Conservation (phyloP, 257 asterid species). For the Striga asiatica region DNA sequence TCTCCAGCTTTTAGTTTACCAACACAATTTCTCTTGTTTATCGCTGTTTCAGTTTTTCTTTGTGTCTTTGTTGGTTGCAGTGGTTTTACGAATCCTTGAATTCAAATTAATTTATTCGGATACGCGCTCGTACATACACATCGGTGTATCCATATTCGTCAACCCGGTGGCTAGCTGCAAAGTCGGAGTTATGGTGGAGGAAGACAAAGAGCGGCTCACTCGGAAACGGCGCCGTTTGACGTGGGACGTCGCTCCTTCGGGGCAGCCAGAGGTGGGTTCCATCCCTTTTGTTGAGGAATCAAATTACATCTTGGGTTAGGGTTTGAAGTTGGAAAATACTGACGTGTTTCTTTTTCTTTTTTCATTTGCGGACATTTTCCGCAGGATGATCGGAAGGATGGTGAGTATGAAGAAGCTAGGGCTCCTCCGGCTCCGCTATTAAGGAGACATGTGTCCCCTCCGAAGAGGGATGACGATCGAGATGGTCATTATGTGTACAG, state of each 20-base stretch:
- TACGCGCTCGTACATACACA: background rate
- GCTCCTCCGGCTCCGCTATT: constrained; percentile 22
- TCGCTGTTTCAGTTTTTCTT: no score
- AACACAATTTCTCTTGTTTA: background rate
- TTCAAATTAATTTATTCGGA: background rate
- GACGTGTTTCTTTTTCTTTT: background rate
- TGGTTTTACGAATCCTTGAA: background rate
- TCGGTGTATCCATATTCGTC: background rate
- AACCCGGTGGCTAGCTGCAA: constrained; percentile 7
- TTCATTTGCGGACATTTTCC: background rate
- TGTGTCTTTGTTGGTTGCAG: constrained; percentile 25
- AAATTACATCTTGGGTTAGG: constrained; percentile 19
- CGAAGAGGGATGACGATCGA: constrained; percentile 57
- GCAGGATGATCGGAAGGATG: constrained; percentile 30
- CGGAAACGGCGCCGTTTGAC: constrained; percentile 59
- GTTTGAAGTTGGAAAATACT: constrained; percentile 4
- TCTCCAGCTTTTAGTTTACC: no score
- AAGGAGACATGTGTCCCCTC: constrained; percentile 51
- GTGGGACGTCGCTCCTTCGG: constrained; percentile 48
- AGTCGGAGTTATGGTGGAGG: constrained; percentile 28
- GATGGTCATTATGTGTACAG: constrained; percentile 65
- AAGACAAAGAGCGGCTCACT: constrained; percentile 21
- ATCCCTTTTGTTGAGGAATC: no score
- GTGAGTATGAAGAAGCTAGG: constrained; percentile 27
- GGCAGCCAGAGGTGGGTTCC: constrained; percentile 29